A percentile compares a stretch with the other conserved stretches of the same genome.
phyloP scores from a whole-genome alignment of 176 grass and related monocot genomes.

The Hyparrhenia diplandra region DNA sequence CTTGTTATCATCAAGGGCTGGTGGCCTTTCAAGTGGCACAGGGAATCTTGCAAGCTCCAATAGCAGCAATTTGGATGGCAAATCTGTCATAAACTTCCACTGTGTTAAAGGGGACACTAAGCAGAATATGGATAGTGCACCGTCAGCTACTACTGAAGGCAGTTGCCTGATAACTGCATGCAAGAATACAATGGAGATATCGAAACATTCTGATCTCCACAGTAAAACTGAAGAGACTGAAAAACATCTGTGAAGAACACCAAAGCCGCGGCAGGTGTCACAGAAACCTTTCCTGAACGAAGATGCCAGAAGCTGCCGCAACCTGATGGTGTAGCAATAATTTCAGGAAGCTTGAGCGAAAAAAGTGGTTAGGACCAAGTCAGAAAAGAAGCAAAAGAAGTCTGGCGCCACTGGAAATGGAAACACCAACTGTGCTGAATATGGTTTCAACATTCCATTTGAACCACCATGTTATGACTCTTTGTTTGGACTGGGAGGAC shows the following conservation, averaged over 20 bases:
- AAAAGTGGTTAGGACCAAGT: background rate
- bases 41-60: background rate
- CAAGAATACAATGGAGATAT: background rate
- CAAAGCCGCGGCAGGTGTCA: background rate
- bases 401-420: background rate
- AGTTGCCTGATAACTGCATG: background rate
- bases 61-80: background rate
- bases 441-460: background rate
- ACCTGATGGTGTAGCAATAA: background rate
- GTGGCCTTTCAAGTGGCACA: background rate
- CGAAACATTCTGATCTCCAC: background rate
- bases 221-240: background rate
- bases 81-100: background rate
- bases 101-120: background rate
- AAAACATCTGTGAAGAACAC: background rate
- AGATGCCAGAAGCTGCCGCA: background rate
- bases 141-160: constrained; percentile 3
- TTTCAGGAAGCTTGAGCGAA: background rate
- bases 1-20: constrained; percentile 8
- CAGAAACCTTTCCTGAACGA: background rate
- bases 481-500: constrained; percentile 13
- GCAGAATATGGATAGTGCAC: background rate
- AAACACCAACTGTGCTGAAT: background rate
- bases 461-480: constrained; percentile 4
- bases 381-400: background rate